Evolutionary conservation across 768 basidiomycete genomes (phyloP).

Genomic region (Pleurotus salmoneostramineus): DNA sequence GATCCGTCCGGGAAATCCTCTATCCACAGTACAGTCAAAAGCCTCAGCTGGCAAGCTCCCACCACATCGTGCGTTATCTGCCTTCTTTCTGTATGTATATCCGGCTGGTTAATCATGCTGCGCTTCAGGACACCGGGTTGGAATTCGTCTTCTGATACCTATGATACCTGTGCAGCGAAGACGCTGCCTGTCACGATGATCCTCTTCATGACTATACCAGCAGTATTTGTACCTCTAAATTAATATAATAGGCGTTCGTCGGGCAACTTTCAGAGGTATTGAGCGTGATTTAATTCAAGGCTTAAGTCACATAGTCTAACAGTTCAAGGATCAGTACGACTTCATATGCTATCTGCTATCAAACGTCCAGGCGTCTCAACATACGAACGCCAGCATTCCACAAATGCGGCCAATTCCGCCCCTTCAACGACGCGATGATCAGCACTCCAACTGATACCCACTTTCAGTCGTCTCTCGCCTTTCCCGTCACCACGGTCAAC

Average conservation of each 20-base stretch:
- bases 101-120: not conserved
- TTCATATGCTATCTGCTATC: slow-evolving; percentile 47
- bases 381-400: slow-evolving; percentile 79
- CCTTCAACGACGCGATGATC: slow-evolving; percentile 89
- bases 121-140: not conserved
- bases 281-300: too few relatives aligned
- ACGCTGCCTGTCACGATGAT: too few relatives aligned
- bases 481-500: slow-evolving; percentile 44
- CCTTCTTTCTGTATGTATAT: not conserved
- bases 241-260: too few relatives aligned
- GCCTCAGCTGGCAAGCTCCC: slow-evolving; percentile 71
- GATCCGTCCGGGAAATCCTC: slow-evolving; percentile 52
- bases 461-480: slow-evolving; percentile 52
- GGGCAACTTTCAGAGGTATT: too few relatives aligned
- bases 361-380: slow-evolving; percentile 73
- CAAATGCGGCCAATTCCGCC: slow-evolving; percentile 85
- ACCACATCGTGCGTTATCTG: slow-evolving; percentile 47
- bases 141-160: not conserved
- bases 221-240: too few relatives aligned
- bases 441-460: slow-evolving; percentile 77
- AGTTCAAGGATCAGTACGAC: too few relatives aligned
- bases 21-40: slow-evolving; percentile 62
- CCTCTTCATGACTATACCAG: too few relatives aligned
- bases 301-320: too few relatives aligned
- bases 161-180: not conserved